Percentiles rank a stretch among this genome's conserved stretches.
Evolutionary conservation across 2,329 filamentous ascomycete genomes (phyloP).

Genomic region (Sclerotinia glacialis): DNA sequence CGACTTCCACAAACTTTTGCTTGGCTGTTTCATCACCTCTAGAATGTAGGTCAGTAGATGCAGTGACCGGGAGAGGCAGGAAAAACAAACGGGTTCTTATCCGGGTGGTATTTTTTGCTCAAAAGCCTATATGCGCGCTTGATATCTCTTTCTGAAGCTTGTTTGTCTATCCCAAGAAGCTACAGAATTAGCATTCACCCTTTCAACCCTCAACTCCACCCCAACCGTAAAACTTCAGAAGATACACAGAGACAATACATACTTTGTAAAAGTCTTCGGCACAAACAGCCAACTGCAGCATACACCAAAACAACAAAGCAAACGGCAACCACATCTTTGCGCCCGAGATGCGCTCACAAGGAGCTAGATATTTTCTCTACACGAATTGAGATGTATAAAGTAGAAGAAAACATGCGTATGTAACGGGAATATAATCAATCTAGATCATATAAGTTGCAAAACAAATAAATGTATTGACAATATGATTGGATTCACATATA

Average conservation of each 20-base stretch:
- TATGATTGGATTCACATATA: constrained; percentile 1
- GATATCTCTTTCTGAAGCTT: constrained; percentile 81
- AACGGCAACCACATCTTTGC: constrained; percentile 51
- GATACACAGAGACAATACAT: constrained; percentile 24
- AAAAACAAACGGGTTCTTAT: constrained; percentile 85
- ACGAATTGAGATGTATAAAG: constrained; percentile 5
- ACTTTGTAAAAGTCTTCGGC: constrained; percentile 80
- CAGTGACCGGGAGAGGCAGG: neutral
- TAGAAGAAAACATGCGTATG: constrained; percentile 13
- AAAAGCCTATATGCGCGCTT: constrained; percentile 90
- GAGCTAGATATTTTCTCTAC: constrained; percentile 18
- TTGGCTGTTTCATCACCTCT: constrained; percentile 77
- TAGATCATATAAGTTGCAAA: constrained; percentile 6
- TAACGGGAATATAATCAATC: neutral
- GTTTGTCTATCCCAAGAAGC: constrained; percentile 73
- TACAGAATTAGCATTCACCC: too few species aligned
- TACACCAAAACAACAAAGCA: constrained; percentile 52
- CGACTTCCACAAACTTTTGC: constrained; percentile 88
- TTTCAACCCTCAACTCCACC: neutral
- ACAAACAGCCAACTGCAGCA: constrained; percentile 55
- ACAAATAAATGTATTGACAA: constrained; percentile 15
- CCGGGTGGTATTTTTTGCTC: constrained; percentile 94
- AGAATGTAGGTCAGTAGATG: constrained; percentile 17
- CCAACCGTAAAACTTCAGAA: neutral
- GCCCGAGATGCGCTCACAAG: constrained; percentile 29